phyloP scores from a whole-genome alignment of 75 land plant genomes.

The Cunninghamia lanceolata region DNA sequence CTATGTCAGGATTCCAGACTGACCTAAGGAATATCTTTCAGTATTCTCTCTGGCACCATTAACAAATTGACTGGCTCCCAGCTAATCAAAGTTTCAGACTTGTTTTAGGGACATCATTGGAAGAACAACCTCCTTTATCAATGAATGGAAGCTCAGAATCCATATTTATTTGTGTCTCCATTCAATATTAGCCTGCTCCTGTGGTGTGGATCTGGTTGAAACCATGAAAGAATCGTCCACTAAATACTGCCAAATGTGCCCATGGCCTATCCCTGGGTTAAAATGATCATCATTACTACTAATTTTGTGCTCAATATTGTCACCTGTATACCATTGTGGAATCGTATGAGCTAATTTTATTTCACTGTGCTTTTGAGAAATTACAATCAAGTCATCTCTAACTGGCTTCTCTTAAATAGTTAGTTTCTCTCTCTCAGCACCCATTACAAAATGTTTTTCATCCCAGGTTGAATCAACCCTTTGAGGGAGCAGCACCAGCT shows the following conservation, averaged over 20 bases:
- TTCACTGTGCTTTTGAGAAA: conserved; percentile 19
- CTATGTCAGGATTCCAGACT: conserved; percentile 49
- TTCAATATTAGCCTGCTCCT: conserved; percentile 20
- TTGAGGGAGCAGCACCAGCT: conserved; percentile 4
- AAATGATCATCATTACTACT: conserved; percentile 6
- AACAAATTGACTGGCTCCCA: conserved; percentile 65
- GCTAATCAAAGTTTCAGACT: conserved; percentile 5
- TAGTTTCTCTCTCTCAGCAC: background rate
- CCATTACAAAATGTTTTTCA: background rate
- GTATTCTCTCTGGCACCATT: conserved; percentile 51
- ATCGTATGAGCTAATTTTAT: conserved; percentile 1
- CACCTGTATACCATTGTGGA: conserved; percentile 29
- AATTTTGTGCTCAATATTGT: conserved; percentile 15
- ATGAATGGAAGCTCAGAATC: conserved; percentile 37
- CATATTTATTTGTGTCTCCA: conserved; percentile 40
- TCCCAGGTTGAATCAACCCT: background rate
- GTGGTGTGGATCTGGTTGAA: conserved; percentile 32
- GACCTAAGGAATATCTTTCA: conserved; percentile 34
- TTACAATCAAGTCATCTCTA: conserved; percentile 43
- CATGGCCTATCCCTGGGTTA: conserved; percentile 10
- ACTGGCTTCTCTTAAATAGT: background rate
- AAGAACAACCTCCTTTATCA: conserved; percentile 11
- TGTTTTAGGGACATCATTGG: background rate
- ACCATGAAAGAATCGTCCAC: conserved; percentile 72
- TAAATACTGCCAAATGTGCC: background rate